Percentiles rank a stretch among this genome's conserved stretches.
phyloP scores from a whole-genome alignment of 345 rosid species.

The Draba incana region DNA sequence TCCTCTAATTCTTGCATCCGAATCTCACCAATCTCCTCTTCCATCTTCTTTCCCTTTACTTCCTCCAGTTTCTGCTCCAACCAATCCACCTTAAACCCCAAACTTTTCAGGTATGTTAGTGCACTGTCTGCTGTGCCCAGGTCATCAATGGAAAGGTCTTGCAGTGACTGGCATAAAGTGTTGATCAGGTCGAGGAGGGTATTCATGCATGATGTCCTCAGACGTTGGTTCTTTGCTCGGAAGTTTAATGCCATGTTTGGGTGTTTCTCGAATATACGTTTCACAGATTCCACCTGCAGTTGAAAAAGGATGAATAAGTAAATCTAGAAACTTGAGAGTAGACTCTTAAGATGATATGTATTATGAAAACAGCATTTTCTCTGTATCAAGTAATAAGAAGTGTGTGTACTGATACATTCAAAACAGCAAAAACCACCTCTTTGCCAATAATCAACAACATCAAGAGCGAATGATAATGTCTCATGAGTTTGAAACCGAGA shows the following conservation, averaged over 20 bases:
- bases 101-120: neutral
- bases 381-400: too few species aligned
- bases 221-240: neutral
- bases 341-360: too few species aligned
- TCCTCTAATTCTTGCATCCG: neutral
- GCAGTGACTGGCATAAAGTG: neutral
- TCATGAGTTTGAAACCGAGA: too few species aligned
- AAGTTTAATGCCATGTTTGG: neutral
- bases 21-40: neutral
- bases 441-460: neutral
- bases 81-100: conserved; percentile 18
- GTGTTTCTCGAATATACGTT: neutral
- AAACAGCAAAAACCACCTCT: too few species aligned
- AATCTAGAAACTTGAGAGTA: too few species aligned
- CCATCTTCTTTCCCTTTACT: neutral
- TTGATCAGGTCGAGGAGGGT: neutral
- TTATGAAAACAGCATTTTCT: too few species aligned
- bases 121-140: neutral
- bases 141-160: conserved; percentile 4
- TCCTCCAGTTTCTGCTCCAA: conserved; percentile 12
- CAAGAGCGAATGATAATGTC: too few species aligned
- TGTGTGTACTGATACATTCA: too few species aligned
- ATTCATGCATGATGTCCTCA: neutral
- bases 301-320: neutral
- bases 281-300: neutral